Base-by-base conservation (phyloP, 2,329 filamentous ascomycete species). In the Grosmannia serpens region DNA sequence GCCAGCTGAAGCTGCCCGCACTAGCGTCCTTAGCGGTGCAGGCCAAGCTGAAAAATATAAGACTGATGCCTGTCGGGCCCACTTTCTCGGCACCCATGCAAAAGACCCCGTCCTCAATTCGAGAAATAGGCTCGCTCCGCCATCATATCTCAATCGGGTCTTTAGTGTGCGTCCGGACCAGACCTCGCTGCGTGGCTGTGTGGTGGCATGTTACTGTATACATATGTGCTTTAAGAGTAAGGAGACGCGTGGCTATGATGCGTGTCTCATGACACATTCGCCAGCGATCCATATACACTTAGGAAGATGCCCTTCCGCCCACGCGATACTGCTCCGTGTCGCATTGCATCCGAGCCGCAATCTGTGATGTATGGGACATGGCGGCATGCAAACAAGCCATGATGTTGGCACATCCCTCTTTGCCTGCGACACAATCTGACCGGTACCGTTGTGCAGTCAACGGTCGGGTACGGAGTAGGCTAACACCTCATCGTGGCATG, bases 301-400 rank as follows among this genome's bases (percentile, higher is more conserved):
- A n/a, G n/a, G n/a, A n/a, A n/a, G n/a, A n/a, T n/a, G n/a, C n/a
- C n/a, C n/a, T n/a, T n/a, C n/a, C n/a, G n/a, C n/a, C 41, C n/a
- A 44, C 20, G 24, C 44, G 44, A 47, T 24, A 26, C 10, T 20
- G 8, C 44, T 20, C 44, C 4, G 4, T 13, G 65, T 75, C 27
- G 65, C 67, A 22, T 76, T 77, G 44, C 27, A 24, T 24, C 24
- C 31, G 35, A 10, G n/a, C 52, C 35, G 35, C 35, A 13, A 38
- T 38, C 13, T 38, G 35, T 38, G 6, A 38, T 17, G 13, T 38
- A 38, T 15, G 17, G 8, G 17, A 38, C 6, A 38, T 38, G 17
- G 35, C 35, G 2, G 4, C 35, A 17, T 15, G 35, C 35, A 38
- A 35, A 13, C 33, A 35, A 17, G 5, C 35, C 17, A 4, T 15